Percentiles rank a stretch among this genome's conserved stretches.
phyloP scores from a whole-genome alignment of 352 stramenopile species.

The Pythium sp. region DNA sequence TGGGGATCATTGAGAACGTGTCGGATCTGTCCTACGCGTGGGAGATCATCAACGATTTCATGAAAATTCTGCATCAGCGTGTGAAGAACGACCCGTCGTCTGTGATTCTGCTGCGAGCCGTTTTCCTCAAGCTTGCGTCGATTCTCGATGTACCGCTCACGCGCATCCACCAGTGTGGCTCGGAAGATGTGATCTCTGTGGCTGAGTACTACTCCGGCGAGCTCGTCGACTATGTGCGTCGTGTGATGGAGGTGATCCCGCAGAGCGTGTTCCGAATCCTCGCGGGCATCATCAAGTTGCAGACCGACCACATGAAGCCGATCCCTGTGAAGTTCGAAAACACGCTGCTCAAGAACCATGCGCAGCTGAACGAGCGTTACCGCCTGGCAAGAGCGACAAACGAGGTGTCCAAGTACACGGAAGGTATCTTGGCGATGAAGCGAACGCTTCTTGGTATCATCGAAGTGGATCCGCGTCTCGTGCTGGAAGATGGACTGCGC shows the following conservation, averaged over 20 bases:
- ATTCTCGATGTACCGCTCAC: constrained; percentile 93
- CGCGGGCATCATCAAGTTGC: constrained; percentile 90
- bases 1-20: constrained; percentile 91
- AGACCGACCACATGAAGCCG: constrained; percentile 88
- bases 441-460: constrained; percentile 92
- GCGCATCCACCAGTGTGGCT: constrained; percentile 91
- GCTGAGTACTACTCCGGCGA: constrained; percentile 94
- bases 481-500: constrained; percentile 92
- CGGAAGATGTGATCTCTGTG: constrained; percentile 90
- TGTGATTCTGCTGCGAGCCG: constrained; percentile 90
- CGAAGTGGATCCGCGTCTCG: constrained; percentile 90
- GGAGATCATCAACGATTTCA: constrained; percentile 95
- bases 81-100: constrained; percentile 92
- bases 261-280: constrained; percentile 94
- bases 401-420: constrained; percentile 94
- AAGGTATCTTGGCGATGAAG: constrained; percentile 95
- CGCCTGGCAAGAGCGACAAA: constrained; percentile 92
- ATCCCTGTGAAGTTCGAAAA: constrained; percentile 94
- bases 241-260: constrained; percentile 94
- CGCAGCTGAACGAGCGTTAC: constrained; percentile 91
- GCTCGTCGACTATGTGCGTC: constrained; percentile 93
- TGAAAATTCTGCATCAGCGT: constrained; percentile 91
- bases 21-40: constrained; percentile 94
- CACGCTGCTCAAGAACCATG: constrained; percentile 89
- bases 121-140: constrained; percentile 94